Percentiles rank a stretch among this genome's conserved stretches.
Conservation (phyloP, 371 early-diverging fungal genomes). For the Mortierella sp. region DNA sequence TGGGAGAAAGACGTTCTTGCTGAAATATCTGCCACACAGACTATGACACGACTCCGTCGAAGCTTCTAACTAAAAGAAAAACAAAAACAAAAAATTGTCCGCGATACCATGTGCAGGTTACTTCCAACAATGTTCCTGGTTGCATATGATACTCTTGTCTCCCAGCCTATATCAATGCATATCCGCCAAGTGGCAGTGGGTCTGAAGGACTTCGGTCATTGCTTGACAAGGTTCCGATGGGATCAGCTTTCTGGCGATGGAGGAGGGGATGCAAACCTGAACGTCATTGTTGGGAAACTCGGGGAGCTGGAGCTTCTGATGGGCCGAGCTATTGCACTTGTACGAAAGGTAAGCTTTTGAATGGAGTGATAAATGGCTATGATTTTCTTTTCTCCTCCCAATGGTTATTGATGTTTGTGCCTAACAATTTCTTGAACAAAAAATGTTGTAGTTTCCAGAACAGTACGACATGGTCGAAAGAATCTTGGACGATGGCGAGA, state of each 20-base stretch:
- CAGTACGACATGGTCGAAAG: conserved; percentile 76
- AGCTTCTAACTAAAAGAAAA: too few species aligned
- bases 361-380: conserved; percentile 1
- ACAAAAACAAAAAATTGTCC: neutral
- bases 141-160: conserved; percentile 80
- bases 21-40: neutral
- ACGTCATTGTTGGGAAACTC: conserved; percentile 62
- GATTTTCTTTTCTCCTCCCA: conserved; percentile 10
- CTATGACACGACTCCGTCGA: too few species aligned
- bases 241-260: conserved; percentile 56
- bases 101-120: conserved; percentile 58
- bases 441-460: conserved; percentile 64
- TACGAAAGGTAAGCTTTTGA: conserved; percentile 64
- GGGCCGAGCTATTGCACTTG: conserved; percentile 72
- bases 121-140: conserved; percentile 81
- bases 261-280: conserved; percentile 58
- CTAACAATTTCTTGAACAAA: neutral
- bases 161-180: conserved; percentile 70
- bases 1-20: neutral
- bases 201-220: conserved; percentile 61
- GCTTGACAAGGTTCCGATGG: conserved; percentile 66
- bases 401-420: neutral
- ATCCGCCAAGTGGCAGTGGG: conserved; percentile 62
- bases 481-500: conserved; percentile 61
- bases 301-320: conserved; percentile 70